Evolutionary conservation across 306 rosid genomes (phyloP), one percentile per base, ranked within the genome.

Genomic region (Cucumis melo): DNA sequence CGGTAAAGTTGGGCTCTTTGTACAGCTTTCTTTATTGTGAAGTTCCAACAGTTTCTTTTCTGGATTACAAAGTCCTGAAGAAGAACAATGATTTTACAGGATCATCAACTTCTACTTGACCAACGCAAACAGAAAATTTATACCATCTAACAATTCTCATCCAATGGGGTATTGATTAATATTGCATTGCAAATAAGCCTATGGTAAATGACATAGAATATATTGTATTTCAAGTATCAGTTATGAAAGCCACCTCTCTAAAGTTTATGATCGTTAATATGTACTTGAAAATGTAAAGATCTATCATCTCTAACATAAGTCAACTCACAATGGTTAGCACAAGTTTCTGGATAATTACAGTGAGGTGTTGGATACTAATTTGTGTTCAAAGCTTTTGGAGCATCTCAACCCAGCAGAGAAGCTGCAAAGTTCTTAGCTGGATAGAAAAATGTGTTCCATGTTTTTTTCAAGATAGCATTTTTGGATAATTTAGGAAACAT

Each of bases 31-130:
- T 74, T 51, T 81, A 82, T 83, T 78, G 86, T 94, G 97, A 54
- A 94, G 96, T 87, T 94, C 97, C 87, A 94, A 61, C 83, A 94
- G 79, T 83, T 78, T 89, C 81, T 81, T 78, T 84, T 94, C 97
- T 9, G 98, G 96, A 70, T 90, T 80, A 82, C 98, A 94, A 46
- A 94, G 96, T 78, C 98, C 98, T 94, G 88, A 73, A 82, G 24
- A 79, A 76, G 64, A 75, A 55, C 41, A 72, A 8, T 71, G 13
- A 59, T 62, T 80, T 48, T 16, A 53, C 77, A 53, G 39, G 62
- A 73, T 34, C 27, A 32, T 73, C 4, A 50, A 29, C 55, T 75
- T 58, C 78, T 38, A 74, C 36, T 57, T 74, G n/a, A 74, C 19
- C 36, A 54, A 70, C 58, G 32, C 17, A 21, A 8, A 0, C 15